phyloP scores from a whole-genome alignment of 352 stramenopile genomes.

The Salisapilia sapeloensis region DNA sequence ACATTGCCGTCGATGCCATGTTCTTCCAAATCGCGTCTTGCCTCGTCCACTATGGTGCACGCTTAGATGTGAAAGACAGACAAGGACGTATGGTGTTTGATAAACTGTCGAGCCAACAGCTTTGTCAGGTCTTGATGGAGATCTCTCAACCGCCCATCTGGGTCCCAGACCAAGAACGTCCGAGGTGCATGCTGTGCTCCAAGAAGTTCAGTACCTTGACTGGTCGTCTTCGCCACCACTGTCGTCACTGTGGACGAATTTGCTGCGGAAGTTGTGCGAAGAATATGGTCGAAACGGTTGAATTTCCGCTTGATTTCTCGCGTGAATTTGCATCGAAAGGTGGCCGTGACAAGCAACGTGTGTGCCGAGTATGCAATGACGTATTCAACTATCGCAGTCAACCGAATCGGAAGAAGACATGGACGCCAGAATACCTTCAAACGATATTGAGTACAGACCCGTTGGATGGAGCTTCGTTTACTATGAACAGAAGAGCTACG shows the following conservation, averaged over 20 bases:
- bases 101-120: conserved; percentile 53
- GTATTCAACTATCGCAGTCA: conserved; percentile 60
- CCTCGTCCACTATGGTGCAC: conserved; percentile 61
- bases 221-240: conserved; percentile 67
- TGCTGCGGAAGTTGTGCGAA: conserved; percentile 66
- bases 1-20: conserved; percentile 51
- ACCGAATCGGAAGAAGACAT: conserved; percentile 22
- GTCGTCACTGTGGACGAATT: conserved; percentile 66
- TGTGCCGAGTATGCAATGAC: conserved; percentile 56
- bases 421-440: too few species aligned
- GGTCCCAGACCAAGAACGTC: conserved; percentile 52
- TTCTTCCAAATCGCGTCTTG: conserved; percentile 61
- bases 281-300: conserved; percentile 46
- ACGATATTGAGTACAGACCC: too few species aligned
- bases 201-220: conserved; percentile 52
- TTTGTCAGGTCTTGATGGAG: conserved; percentile 57
- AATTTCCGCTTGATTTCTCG: conserved; percentile 49
- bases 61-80: conserved; percentile 58
- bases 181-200: conserved; percentile 66
- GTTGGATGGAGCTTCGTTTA: too few species aligned
- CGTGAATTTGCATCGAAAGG: conserved; percentile 14
- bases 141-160: conserved; percentile 70
- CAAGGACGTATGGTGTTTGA: conserved; percentile 70
- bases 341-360: conserved; percentile 24
- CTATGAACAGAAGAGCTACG: too few species aligned